Evolutionary conservation across 192 early-diverging fungal genomes (phyloP).

Genomic region (Coemansia sp.): DNA sequence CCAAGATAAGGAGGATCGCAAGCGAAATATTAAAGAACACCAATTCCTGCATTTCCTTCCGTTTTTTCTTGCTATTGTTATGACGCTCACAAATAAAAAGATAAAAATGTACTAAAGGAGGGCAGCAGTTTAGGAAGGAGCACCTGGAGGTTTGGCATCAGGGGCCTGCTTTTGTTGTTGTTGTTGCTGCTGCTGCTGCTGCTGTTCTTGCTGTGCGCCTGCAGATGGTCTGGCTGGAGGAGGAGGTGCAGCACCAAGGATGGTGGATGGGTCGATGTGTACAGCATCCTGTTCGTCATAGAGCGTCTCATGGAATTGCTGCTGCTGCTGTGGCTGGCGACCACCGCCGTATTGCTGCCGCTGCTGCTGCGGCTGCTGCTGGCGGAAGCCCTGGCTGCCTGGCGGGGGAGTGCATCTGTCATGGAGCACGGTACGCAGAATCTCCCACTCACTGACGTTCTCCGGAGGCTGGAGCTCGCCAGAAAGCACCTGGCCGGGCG

Average conservation of each 20-base stretch:
- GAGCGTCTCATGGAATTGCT: conserved; percentile 31
- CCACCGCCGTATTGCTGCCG: conserved; percentile 5
- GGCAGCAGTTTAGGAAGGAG: no score
- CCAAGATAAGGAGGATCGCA: no score
- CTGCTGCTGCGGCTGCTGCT: conserved; percentile 12
- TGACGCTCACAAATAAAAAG: no score
- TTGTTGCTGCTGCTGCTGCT: conserved; percentile 8
- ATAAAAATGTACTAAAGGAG: no score
- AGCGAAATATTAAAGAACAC: no score
- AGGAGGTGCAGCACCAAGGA: conserved; percentile 5
- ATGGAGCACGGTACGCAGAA: conserved; percentile 41
- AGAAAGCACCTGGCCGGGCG: conserved; percentile 78
- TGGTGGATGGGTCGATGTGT: conserved; percentile 10
- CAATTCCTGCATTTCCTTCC: no score
- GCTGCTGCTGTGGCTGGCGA: background rate
- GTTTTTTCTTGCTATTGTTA: no score
- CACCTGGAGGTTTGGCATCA: background rate
- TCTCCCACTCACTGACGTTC: conserved; percentile 49
- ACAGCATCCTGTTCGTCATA: conserved; percentile 42
- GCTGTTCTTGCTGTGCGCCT: background rate
- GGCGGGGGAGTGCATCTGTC: conserved; percentile 50
- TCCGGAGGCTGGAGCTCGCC: conserved; percentile 74
- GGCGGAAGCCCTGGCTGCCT: background rate
- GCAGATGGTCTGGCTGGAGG: background rate
- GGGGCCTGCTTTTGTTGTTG: background rate